phyloP scores from a whole-genome alignment of 2,329 filamentous ascomycete species.

The Colletotrichum sojae region DNA sequence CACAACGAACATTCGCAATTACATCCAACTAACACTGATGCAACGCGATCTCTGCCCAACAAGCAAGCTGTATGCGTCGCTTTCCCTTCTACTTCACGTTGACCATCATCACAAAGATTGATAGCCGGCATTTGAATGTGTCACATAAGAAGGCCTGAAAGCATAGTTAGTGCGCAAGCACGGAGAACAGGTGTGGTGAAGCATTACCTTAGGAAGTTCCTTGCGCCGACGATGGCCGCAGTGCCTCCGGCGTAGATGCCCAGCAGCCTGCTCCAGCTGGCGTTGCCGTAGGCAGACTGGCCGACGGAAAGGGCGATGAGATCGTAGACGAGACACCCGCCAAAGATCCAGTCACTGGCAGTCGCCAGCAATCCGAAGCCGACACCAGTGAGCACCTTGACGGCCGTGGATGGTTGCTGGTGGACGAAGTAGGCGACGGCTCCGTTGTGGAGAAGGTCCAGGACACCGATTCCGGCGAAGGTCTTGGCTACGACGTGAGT shows the following conservation, averaged over 20 bases:
- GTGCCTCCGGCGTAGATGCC: constrained; percentile 65
- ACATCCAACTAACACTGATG: no score
- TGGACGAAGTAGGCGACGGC: constrained; percentile 68
- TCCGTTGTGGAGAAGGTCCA: constrained; percentile 72
- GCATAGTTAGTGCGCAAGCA: not conserved
- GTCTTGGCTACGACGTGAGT: constrained; percentile 72
- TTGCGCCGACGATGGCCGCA: constrained; percentile 66
- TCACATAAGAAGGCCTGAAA: constrained; percentile 20
- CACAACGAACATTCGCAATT: no score
- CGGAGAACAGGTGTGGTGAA: not conserved
- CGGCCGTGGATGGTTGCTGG: constrained; percentile 57
- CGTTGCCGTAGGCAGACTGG: constrained; percentile 59
- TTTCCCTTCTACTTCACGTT: no score
- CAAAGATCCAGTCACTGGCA: constrained; percentile 72
- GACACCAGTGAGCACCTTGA: constrained; percentile 67
- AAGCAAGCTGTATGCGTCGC: no score
- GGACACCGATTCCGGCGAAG: constrained; percentile 71
- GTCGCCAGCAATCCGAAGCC: constrained; percentile 65
- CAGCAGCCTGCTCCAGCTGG: constrained; percentile 65
- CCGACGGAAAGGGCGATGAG: constrained; percentile 68
- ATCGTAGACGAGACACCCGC: constrained; percentile 71
- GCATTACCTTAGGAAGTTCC: constrained; percentile 65
- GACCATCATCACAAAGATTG: not conserved
- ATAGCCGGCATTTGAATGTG: constrained; percentile 1
- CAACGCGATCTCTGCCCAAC: no score